These are phyloP conservation scores for Capronia americana DNA, from an alignment of 2,329 filamentous ascomycete species.

Conservation along the genomic window DNA sequence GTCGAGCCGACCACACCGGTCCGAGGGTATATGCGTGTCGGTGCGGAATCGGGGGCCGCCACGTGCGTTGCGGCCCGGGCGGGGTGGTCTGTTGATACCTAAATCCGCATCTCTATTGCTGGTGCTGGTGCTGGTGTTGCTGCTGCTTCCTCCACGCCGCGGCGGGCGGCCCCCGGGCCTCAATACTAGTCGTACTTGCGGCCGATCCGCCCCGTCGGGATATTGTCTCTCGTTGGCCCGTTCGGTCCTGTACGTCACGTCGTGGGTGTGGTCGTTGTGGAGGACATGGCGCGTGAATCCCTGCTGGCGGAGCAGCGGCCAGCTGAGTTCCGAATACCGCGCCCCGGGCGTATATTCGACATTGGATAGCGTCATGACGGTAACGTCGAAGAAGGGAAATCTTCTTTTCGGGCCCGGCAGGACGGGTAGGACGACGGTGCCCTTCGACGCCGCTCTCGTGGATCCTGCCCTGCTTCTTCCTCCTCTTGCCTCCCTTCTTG, in stretches of 20 bases:
- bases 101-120: too few relatives aligned
- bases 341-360: constrained; percentile 19
- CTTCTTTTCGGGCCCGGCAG: constrained; percentile 16
- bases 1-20: constrained; percentile 3
- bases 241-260: constrained; percentile 5
- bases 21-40: background rate
- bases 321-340: constrained; percentile 24
- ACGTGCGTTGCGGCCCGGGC: background rate
- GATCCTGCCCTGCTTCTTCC: too few relatives aligned
- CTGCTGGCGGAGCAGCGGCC: constrained; percentile 24
- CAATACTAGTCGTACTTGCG: background rate
- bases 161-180: too few relatives aligned
- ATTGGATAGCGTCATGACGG: constrained; percentile 31
- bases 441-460: background rate
- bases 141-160: background rate
- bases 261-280: constrained; percentile 23
- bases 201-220: background rate
- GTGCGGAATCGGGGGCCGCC: background rate
- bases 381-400: constrained; percentile 16
- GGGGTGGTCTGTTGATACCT: too few relatives aligned
- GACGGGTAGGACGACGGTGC: constrained; percentile 30
- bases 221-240: background rate
- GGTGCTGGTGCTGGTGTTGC: too few relatives aligned
- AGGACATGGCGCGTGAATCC: constrained; percentile 22
- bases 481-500: too few relatives aligned